These are phyloP conservation scores for Avicennia marina DNA, from an alignment of 257 asterid species.

Conservation along the genomic window DNA sequence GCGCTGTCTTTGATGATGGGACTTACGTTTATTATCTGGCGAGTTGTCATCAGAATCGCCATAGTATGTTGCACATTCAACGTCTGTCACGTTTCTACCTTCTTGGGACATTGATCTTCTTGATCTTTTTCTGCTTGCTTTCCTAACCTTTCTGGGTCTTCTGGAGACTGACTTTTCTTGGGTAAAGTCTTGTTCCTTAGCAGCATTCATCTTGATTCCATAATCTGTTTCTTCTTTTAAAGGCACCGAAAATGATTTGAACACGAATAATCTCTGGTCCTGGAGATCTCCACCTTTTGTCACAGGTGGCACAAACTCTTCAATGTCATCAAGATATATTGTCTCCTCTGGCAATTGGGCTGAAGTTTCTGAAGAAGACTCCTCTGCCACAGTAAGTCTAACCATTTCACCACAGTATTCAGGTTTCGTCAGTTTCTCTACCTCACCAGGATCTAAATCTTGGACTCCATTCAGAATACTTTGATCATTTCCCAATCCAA, in stretches of 20 bases:
- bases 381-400: no score
- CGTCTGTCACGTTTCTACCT: conserved; percentile 17
- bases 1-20: no score
- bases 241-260: conserved; percentile 33
- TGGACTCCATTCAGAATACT: no score
- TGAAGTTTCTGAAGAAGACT: conserved; percentile 38
- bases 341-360: conserved; percentile 35
- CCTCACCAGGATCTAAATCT: no score
- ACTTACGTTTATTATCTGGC: no score
- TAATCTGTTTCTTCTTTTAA: not conserved
- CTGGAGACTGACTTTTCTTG: conserved; percentile 12
- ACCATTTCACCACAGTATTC: no score
- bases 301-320: conserved; percentile 46
- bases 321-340: conserved; percentile 55
- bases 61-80: conserved; percentile 39
- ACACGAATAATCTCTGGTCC: conserved; percentile 68
- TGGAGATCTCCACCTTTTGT: conserved; percentile 29
- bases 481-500: no score
- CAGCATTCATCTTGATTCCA: not conserved
- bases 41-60: no score
- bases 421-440: no score
- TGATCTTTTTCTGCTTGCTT: conserved; percentile 23
- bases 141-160: conserved; percentile 12
- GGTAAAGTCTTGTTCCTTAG: not conserved
- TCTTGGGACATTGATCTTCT: conserved; percentile 38